These are phyloP conservation scores for Aspergillus eucalypticola DNA, from an alignment of 2,329 filamentous ascomycete genomes.

Conservation along the genomic window DNA sequence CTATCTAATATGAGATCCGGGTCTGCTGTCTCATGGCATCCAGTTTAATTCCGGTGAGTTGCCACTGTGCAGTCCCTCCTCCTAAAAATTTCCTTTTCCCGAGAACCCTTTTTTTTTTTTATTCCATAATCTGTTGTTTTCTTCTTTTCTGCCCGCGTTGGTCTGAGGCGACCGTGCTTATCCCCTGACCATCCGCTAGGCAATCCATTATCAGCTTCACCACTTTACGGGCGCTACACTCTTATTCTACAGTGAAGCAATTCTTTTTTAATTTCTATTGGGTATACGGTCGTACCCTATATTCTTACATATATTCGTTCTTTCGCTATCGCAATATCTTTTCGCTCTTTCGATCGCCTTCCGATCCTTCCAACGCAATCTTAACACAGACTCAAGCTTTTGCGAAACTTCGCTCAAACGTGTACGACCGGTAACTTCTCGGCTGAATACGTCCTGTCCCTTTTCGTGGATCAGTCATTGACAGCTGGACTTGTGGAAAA, in stretches of 20 bases:
- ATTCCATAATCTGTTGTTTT: neutral
- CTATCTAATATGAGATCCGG: constrained; percentile 11
- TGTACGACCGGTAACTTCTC: constrained; percentile 4
- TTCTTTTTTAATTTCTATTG: neutral
- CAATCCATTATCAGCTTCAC: constrained; percentile 4
- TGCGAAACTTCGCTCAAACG: constrained; percentile 9
- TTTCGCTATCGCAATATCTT: constrained; percentile 2
- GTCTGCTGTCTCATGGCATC: constrained; percentile 12
- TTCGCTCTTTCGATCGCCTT: neutral
- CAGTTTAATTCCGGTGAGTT: constrained; percentile 11
- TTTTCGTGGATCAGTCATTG: neutral
- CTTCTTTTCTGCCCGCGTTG: neutral
- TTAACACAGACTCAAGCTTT: constrained; percentile 3
- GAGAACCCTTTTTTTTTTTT: neutral
- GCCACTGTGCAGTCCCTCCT: neutral
- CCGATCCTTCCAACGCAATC: neutral
- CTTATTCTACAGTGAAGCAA: neutral
- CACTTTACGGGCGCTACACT: constrained; percentile 1
- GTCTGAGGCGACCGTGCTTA: neutral
- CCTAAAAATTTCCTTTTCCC: neutral
- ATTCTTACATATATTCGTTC: constrained; percentile 2
- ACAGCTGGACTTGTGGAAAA: neutral
- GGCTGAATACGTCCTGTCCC: constrained; percentile 5
- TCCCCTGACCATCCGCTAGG: constrained; percentile 16
- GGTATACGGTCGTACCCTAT: neutral